Evolutionary conservation across 2,329 filamentous ascomycete genomes (phyloP).

Genomic region (Intubia oerlemansii): DNA sequence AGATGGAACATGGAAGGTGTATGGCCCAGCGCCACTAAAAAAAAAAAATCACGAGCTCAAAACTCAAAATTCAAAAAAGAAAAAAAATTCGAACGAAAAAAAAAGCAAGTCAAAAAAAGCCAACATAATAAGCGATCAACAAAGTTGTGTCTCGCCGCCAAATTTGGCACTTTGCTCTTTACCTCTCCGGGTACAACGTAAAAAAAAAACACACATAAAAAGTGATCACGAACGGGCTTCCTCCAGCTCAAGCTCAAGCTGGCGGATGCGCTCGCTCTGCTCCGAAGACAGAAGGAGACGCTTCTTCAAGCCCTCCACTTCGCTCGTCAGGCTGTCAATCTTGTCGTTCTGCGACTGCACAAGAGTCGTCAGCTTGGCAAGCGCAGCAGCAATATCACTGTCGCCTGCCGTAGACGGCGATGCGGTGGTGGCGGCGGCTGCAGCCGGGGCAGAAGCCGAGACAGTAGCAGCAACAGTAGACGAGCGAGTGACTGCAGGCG

Average conservation of each 20-base stretch:
- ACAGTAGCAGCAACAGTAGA: too few species aligned
- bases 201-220: background rate
- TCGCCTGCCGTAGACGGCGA: slow-evolving; percentile 40
- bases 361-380: slow-evolving; percentile 58
- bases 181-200: too few species aligned
- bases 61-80: background rate
- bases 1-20: too few species aligned
- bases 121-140: too few species aligned
- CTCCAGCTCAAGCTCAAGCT: slow-evolving; percentile 46
- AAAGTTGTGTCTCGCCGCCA: too few species aligned
- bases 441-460: background rate
- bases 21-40: too few species aligned
- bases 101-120: background rate
- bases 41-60: too few species aligned
- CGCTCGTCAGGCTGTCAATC: slow-evolving; percentile 45
- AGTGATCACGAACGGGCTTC: slow-evolving; percentile 38
- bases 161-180: too few species aligned
- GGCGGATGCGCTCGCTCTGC: slow-evolving; percentile 45
- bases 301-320: slow-evolving; percentile 66
- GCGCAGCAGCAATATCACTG: slow-evolving; percentile 8
- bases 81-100: background rate
- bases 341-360: slow-evolving; percentile 58
- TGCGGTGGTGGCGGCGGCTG: slow-evolving; percentile 27
- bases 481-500: slow-evolving; percentile 10
- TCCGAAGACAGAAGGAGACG: slow-evolving; percentile 43